A percentile compares a stretch with the other conserved stretches of the same genome.
These are phyloP conservation scores for Tricholoma terreum DNA, from an alignment of 768 basidiomycete genomes.

Conservation along the genomic window DNA sequence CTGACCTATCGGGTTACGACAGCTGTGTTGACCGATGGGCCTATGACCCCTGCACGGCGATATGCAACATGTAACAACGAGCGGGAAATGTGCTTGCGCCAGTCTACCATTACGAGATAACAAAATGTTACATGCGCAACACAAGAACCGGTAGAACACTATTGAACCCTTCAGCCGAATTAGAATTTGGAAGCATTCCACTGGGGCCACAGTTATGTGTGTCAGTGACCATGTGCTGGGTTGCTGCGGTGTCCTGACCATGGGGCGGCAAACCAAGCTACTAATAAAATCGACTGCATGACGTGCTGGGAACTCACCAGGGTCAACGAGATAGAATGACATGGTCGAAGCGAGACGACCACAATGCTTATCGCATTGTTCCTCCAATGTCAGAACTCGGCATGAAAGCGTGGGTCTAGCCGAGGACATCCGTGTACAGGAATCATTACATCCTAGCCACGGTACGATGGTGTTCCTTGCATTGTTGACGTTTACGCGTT, in stretches of 20 bases:
- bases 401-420: background rate
- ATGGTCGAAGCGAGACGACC: background rate
- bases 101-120: background rate
- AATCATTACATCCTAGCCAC: background rate
- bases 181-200: too few species aligned
- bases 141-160: background rate
- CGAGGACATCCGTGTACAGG: background rate
- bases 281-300: background rate
- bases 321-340: background rate
- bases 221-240: background rate
- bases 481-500: background rate
- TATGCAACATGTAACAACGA: slow-evolving; percentile 3
- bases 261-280: background rate
- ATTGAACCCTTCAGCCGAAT: too few species aligned
- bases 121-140: background rate
- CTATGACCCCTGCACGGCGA: background rate
- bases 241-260: slow-evolving; percentile 1
- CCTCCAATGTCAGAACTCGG: background rate
- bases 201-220: background rate
- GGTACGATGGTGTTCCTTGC: background rate
- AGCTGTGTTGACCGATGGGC: background rate
- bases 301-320: background rate
- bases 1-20: background rate
- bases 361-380: background rate
- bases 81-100: background rate